Evolutionary conservation across 2,329 filamentous ascomycete genomes (phyloP), one percentile per base, ranked within the genome.

Genomic region (Fusarium bactridioides): DNA sequence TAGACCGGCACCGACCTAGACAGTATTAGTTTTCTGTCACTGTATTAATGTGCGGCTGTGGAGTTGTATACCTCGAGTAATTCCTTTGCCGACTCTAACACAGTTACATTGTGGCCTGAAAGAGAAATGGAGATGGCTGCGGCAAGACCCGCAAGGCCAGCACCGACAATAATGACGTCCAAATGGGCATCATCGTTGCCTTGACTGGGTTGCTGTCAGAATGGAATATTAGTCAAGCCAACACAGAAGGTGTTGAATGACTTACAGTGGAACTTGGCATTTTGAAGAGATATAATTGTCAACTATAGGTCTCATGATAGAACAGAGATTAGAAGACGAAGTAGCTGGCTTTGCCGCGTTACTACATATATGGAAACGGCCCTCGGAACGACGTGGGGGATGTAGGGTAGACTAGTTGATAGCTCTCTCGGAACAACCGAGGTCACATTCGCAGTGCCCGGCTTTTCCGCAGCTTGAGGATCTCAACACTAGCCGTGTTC

Each of bases 1-100:
- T n/a, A 88, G 80, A 3, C 87, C 86, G 19, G 86, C 86, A 12
- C 86, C 86, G 29, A 87, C 51, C 68, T 48, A 7, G 2, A n/a
- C 0, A 2, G 3, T 35, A 18, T 35, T 10, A 35, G 33, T 18
- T 16, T 33, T 35, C 9, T 16, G 13, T 35, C 16, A 18, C 8
- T 10, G 15, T 35, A 16, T 9, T 18, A 18, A 35, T 35, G 16
- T 18, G 8, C 16, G 1, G 16, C 4, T 35, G 6, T 1, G 19
- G 12, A 15, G 44, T 21, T 21, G 27, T 18, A 10, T 48, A 50
- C 47, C 15, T 50, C 47, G 10, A 50, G 47, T 7, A 50, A 1
- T 13, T 45, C 54, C 16, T 57, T 57, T 10, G 54, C 54, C 2
- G 54, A 57, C 10, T 57, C 54, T 11, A 57, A 18, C 3, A 57